Evolutionary conservation across 2,329 filamentous ascomycete species (phyloP), one percentile per base, ranked within the genome.

Genomic region (Nannizziopsis barbatae): DNA sequence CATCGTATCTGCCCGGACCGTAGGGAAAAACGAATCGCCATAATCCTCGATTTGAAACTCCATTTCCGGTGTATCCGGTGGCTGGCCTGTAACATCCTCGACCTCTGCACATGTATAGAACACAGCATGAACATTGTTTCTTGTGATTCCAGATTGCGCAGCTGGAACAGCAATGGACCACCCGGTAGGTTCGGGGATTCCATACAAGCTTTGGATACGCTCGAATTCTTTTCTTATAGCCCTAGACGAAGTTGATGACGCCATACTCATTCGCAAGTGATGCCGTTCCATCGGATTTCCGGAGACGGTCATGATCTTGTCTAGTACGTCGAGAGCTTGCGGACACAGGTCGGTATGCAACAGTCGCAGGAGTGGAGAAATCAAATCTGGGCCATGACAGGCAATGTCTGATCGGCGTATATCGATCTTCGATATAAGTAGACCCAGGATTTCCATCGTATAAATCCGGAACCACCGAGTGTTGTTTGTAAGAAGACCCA

Each of bases 241-340:
- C 57, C 85, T 84, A 0, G 88, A 92, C 2, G 88, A 87, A 1
- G 85, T 82, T 8, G 67, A 62, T 10, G 86, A 83, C 4, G 88
- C 89, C 87, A 98, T 95, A 65, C 90, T 96, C 93, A 98, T 98
- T 35, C 92, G 81, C 50, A 98, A 71, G 61, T 96, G 88, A 58
- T 95, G 87, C 58, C 86, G 87, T 65, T 96, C 92, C 76, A 95
- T 87, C 1, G 90, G 84, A 30, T 85, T 88, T 3, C 86, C 85
- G 0, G 88, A 88, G 72, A 96, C 90, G 22, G 85, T 86, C 77
- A 95, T 94, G 57, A 96, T 92, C 55, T 90, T 86, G 64, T 98
- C 92, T 50, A 98, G 72, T 1, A 98, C 90, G 55, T 87, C 81
- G 8, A 98, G 71, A 9, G 92, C 92, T 60, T 95, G 84, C 65